Evolutionary conservation across 805 yeast genomes (phyloP).

Genomic region (Spathaspora boniae): DNA sequence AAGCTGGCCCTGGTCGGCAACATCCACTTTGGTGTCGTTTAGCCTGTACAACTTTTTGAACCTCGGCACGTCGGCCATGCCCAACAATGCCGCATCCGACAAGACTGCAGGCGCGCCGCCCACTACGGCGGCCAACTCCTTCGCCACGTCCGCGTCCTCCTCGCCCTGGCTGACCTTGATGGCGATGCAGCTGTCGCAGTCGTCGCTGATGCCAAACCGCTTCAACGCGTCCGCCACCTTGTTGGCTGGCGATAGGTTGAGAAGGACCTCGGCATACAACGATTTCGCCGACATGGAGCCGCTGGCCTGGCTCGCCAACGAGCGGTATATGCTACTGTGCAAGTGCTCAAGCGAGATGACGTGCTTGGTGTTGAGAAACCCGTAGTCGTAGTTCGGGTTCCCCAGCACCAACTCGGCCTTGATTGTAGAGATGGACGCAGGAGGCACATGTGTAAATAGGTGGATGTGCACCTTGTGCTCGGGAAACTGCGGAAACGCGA

Average conservation of each 20-base stretch:
- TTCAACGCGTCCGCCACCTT: slow-evolving; percentile 70
- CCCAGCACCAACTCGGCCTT: slow-evolving; percentile 43
- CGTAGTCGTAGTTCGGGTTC: slow-evolving; percentile 51
- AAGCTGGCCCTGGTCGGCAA: slow-evolving; percentile 19
- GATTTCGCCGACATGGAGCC: slow-evolving; percentile 58
- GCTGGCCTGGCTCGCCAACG: slow-evolving; percentile 48
- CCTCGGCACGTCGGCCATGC: slow-evolving; percentile 22
- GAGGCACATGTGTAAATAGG: slow-evolving; percentile 45
- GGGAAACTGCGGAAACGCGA: slow-evolving; percentile 46
- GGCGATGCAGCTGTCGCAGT: slow-evolving; percentile 43
- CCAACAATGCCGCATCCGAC: slow-evolving; percentile 21
- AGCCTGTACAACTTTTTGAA: slow-evolving; percentile 37
- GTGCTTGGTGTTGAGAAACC: slow-evolving; percentile 60
- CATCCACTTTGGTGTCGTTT: slow-evolving; percentile 24
- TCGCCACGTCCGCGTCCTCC: slow-evolving; percentile 8
- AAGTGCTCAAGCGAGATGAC: slow-evolving; percentile 62
- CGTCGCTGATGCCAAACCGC: slow-evolving; percentile 63
- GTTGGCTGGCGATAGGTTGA: slow-evolving; percentile 65
- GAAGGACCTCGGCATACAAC: slow-evolving; percentile 68
- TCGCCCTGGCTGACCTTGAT: slow-evolving; percentile 41
- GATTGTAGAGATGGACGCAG: slow-evolving; percentile 35
- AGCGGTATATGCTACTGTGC: slow-evolving; percentile 55
- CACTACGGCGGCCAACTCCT: slow-evolving; percentile 14
- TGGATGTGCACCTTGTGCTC: slow-evolving; percentile 33
- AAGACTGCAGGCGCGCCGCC: slow-evolving; percentile 16